Evolutionary conservation across 495 filamentous ascomycete species (phyloP), one percentile per base, ranked within the genome.

Genomic region (Chaetomium fimeti): DNA sequence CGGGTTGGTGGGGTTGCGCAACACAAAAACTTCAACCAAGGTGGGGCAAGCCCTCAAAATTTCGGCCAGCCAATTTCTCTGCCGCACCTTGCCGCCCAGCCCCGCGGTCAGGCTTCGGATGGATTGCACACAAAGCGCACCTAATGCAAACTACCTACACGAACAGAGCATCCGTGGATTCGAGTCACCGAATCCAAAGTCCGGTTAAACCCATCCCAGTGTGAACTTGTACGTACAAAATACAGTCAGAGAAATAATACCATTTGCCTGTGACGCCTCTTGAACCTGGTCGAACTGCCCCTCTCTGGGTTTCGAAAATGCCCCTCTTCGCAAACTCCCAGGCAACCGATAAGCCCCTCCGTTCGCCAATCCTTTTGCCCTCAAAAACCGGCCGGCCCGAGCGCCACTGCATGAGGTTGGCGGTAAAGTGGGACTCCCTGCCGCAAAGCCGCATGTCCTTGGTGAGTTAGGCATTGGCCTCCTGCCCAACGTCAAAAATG

Each of bases 21-120:
- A 51, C 57, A 68, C 53, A 68, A 69, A 71, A 69, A 69, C 68
- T 65, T 69, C 56, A 22, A 49, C 52, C 13, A 64, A 66, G 52
- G 69, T 70, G 70, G 71, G 66, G 62, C 66, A 61, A 68, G 61
- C 70, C 68, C 68, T 72, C 65, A 65, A 36, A 67, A 71, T 47
- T 71, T 61, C 49, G 40, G 40, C 56, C 42, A 56, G 29, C 13
- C 24, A 56, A 48, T 66, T 60, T 64, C 63, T 36, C 64, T 66
- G 69, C 66, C 66, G 64, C 68, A 52, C 66, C 70, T 66, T 66
- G 63, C 71, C 62, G 71, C 60, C 68, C 63, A 63, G 51, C 52
- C 60, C 48, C 47, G 61, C 57, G 42, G 52, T 60, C 64, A 68
- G 63, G 69, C 66, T 67, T 63, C 59, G 3, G 54, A 57, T 36